Evolutionary conservation across 768 basidiomycete species (phyloP).

Genomic region (Sarcodon sp.): DNA sequence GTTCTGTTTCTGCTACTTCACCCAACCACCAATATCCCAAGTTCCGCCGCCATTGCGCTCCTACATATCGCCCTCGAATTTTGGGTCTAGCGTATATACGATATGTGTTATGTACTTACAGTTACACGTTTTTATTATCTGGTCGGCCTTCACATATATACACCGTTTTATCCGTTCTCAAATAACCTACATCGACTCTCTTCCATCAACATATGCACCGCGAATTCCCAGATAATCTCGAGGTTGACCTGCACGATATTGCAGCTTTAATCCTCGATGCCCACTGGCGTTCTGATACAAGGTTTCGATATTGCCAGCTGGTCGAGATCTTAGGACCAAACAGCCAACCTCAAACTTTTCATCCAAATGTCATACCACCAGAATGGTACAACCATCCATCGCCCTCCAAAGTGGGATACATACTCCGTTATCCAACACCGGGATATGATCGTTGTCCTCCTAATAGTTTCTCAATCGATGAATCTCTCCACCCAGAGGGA

Average conservation of each 20-base stretch:
- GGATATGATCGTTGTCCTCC: neutral
- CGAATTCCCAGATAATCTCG: slow-evolving; percentile 6
- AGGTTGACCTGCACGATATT: slow-evolving; percentile 11
- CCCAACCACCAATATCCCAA: too few species aligned
- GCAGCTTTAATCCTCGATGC: slow-evolving; percentile 8
- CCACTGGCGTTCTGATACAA: slow-evolving; percentile 5
- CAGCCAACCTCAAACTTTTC: slow-evolving; percentile 2
- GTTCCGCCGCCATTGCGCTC: too few species aligned
- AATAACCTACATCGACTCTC: too few species aligned
- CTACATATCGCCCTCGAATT: too few species aligned
- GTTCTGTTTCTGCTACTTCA: too few species aligned
- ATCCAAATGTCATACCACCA: slow-evolving; percentile 1
- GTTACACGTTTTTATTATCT: too few species aligned
- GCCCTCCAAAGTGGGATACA: slow-evolving; percentile 5
- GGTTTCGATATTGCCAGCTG: slow-evolving; percentile 6
- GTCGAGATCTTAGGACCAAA: slow-evolving; percentile 6
- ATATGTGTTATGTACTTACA: too few species aligned
- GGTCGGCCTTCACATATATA: too few species aligned
- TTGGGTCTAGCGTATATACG: too few species aligned
- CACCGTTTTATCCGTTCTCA: too few species aligned
- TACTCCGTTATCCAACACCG: slow-evolving; percentile 1
- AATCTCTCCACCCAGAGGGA: slow-evolving; percentile 4
- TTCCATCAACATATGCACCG: too few species aligned
- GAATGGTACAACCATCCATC: neutral
- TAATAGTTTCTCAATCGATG: slow-evolving; percentile 4